Conservation (phyloP, 371 early-diverging fungal species). For the Mortierella sp. region DNA sequence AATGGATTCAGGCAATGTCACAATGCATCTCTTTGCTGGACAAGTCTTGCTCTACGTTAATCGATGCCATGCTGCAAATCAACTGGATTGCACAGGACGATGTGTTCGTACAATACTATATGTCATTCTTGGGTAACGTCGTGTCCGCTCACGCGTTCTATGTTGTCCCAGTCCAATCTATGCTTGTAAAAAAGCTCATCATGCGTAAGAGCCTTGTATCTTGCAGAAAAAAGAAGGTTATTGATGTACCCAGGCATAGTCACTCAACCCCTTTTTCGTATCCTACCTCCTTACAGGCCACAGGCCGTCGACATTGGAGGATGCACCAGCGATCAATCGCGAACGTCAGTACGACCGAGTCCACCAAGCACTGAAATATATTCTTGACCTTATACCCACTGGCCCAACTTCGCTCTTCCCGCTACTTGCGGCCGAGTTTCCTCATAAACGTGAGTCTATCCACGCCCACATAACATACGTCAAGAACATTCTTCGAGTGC, state of each 20-base stretch:
- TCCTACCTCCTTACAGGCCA: conserved; percentile 10
- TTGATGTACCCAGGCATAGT: background rate
- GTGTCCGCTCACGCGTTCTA: conserved; percentile 90
- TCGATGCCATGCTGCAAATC: conserved; percentile 77
- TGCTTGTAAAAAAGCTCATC: conserved; percentile 72
- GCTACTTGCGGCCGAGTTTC: conserved; percentile 77
- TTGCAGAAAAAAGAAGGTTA: too few relatives aligned
- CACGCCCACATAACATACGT: conserved; percentile 79
- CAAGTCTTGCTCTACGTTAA: conserved; percentile 68
- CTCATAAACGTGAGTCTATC: conserved; percentile 79
- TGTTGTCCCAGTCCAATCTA: conserved; percentile 72
- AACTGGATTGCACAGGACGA: conserved; percentile 78
- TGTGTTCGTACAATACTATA: conserved; percentile 73
- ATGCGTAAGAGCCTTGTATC: conserved; percentile 64
- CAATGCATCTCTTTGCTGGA: conserved; percentile 58
- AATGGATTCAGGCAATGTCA: conserved; percentile 66
- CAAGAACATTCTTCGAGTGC: conserved; percentile 78
- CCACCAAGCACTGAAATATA: conserved; percentile 75
- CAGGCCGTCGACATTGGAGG: conserved; percentile 9
- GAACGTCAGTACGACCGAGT: conserved; percentile 61
- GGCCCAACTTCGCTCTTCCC: conserved; percentile 76
- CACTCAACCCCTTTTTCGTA: background rate
- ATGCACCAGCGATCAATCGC: conserved; percentile 4
- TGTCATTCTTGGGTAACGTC: conserved; percentile 82
- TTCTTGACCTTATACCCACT: conserved; percentile 85